phyloP scores from a whole-genome alignment of 2,329 filamentous ascomycete genomes.

The Scedosporium boydii region DNA sequence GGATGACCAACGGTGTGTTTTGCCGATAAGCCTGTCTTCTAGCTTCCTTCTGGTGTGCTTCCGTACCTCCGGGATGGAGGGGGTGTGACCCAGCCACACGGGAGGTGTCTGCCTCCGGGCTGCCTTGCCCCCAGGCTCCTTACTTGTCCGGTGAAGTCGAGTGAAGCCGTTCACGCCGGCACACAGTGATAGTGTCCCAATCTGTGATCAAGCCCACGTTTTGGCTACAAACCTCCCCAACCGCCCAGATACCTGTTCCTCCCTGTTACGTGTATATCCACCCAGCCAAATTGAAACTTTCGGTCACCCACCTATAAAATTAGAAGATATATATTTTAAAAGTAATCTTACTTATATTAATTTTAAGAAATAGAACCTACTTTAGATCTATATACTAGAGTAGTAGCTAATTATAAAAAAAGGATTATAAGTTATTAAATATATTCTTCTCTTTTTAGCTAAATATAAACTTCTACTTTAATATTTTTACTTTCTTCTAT shows the following conservation, averaged over 20 bases:
- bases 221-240: no score
- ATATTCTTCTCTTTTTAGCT: not conserved
- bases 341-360: not conserved
- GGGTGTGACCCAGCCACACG: not conserved
- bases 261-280: no score
- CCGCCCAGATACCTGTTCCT: no score
- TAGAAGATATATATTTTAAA: not conserved
- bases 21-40: not conserved
- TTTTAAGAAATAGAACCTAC: not conserved
- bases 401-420: not conserved
- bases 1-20: not conserved
- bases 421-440: constrained; percentile 2
- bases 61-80: not conserved
- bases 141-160: not conserved
- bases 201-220: not conserved
- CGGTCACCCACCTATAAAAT: not conserved
- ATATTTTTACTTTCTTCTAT: not conserved
- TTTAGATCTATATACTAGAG: constrained; percentile 6
- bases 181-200: not conserved
- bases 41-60: not conserved
- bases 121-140: not conserved
- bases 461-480: not conserved
- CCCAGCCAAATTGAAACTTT: no score
- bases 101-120: no score
- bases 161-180: not conserved